Percentiles rank a stretch among this genome's conserved stretches.
Conservation (phyloP, 2,329 filamentous ascomycete genomes). For the Tolypocladium paradoxum region DNA sequence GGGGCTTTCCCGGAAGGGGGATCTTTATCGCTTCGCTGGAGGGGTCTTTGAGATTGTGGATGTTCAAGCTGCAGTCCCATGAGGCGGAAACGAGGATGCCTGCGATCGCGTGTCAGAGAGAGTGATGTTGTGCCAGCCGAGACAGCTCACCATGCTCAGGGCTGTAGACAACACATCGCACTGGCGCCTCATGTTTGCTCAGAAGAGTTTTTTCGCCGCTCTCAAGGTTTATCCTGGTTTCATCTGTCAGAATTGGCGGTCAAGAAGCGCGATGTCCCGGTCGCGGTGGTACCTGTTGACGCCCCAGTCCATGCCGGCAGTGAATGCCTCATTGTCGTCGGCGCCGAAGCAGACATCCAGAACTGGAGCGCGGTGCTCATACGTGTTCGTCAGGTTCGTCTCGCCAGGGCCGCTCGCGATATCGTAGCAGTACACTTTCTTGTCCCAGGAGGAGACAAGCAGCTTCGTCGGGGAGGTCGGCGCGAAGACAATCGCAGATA, state of each 20-base stretch:
- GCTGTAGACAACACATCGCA: constrained; percentile 77
- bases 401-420: constrained; percentile 48
- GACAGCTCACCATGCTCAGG: constrained; percentile 55
- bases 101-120: too few species aligned
- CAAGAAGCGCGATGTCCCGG: neutral
- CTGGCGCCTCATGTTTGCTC: constrained; percentile 68
- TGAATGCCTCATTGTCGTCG: constrained; percentile 74
- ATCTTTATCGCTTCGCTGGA: constrained; percentile 51
- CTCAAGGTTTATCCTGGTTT: constrained; percentile 50
- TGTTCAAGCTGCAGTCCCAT: constrained; percentile 85
- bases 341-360: constrained; percentile 86
- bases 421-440: constrained; percentile 83
- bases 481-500: constrained; percentile 80
- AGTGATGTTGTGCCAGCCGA: too few species aligned
- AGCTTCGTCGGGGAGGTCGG: constrained; percentile 63
- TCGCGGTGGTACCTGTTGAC: constrained; percentile 53
- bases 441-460: constrained; percentile 93
- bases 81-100: constrained; percentile 77
- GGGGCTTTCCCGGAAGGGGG: constrained; percentile 73
- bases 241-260: neutral
- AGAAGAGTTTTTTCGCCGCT: constrained; percentile 64
- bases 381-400: constrained; percentile 51
- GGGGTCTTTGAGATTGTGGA: constrained; percentile 55
- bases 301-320: constrained; percentile 75
- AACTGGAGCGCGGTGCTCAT: constrained; percentile 74